These are phyloP conservation scores for Phytopythium aichiense DNA, from an alignment of 352 stramenopile genomes.

Conservation along the genomic window DNA sequence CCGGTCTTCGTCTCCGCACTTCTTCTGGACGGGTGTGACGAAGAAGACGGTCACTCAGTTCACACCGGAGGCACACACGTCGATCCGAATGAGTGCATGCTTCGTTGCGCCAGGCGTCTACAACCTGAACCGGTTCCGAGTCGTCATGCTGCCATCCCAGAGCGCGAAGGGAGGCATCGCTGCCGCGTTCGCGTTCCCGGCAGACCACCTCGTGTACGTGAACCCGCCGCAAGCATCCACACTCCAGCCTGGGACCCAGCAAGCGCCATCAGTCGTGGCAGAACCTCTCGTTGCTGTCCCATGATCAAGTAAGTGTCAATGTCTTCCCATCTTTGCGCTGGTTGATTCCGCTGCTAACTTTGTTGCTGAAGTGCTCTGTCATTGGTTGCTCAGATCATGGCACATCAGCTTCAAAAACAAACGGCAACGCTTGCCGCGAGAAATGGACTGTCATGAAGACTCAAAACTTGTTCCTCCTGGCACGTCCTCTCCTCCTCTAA, in stretches of 20 bases:
- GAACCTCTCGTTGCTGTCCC: slow-evolving; percentile 1
- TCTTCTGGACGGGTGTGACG: slow-evolving; percentile 78
- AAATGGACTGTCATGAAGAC: too few relatives aligned
- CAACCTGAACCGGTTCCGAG: slow-evolving; percentile 80
- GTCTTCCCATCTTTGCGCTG: neutral
- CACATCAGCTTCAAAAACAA: too few relatives aligned
- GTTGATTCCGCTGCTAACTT: neutral
- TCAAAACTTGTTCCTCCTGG: too few relatives aligned
- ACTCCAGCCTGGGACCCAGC: neutral
- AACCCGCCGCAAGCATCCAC: slow-evolving; percentile 14
- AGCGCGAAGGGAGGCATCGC: neutral
- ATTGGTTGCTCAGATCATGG: neutral
- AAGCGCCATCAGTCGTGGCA: neutral
- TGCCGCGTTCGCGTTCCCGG: slow-evolving; percentile 59
- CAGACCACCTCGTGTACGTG: slow-evolving; percentile 78
- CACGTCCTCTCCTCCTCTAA: neutral
- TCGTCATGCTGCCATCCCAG: slow-evolving; percentile 34
- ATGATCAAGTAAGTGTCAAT: neutral
- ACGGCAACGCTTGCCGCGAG: too few relatives aligned
- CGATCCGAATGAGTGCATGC: slow-evolving; percentile 65
- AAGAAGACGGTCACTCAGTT: slow-evolving; percentile 66
- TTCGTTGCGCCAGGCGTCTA: slow-evolving; percentile 74
- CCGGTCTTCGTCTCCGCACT: slow-evolving; percentile 41
- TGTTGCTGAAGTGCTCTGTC: neutral
- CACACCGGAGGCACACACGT: slow-evolving; percentile 31